Evolutionary conservation across 208 protist genomes (phyloP), one percentile per base, ranked within the genome.

Genomic region (Kentomonas sorsogonicus): DNA sequence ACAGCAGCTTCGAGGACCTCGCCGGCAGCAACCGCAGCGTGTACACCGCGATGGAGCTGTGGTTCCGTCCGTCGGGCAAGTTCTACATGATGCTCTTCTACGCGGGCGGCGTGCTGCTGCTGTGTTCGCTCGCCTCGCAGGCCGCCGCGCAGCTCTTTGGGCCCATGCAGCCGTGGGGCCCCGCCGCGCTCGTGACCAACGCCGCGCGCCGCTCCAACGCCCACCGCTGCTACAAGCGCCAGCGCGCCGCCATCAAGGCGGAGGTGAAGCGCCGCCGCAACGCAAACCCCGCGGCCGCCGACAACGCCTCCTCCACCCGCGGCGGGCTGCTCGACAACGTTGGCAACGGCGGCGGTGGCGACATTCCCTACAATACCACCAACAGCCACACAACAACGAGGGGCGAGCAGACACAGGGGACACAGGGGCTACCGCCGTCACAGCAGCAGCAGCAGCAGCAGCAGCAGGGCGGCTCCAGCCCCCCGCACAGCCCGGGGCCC

Each of bases 151-250:
- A 77, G 30, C 40, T 87, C 16, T 87, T 84, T 38, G 47, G 40
- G 33, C n/a, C n/a, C n/a, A n/a, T n/a, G n/a, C n/a, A n/a, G n/a
- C 79, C 83, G 63, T 87, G 79, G 77, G 48, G 56, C 22, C 86
- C 85, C 57, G 83, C 77, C 0, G 67, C 60, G 9, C 45, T 77
- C 4, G 83, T 79, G 6, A 77, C 83, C 70, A 60, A 65, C 4
- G 67, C 83, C 0, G 69, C 74, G 22, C 55, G 60, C 10, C 13
- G 33, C 7, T 91, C 83, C 15, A 59, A 61, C 23, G 80, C 74
- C 54, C 72, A 69, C 1, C 30, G 53, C n/a, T 62, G 68, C 40
- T 67, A 83, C 61, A 22, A 66, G 25, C 47, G 53, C 38, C n/a
- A n/a, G n/a, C n/a, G n/a, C n/a, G n/a, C n/a, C n/a, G n/a, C n/a